These are phyloP conservation scores for Cladosporium sp. DNA, from an alignment of 2,329 filamentous ascomycete genomes.

Conservation along the genomic window DNA sequence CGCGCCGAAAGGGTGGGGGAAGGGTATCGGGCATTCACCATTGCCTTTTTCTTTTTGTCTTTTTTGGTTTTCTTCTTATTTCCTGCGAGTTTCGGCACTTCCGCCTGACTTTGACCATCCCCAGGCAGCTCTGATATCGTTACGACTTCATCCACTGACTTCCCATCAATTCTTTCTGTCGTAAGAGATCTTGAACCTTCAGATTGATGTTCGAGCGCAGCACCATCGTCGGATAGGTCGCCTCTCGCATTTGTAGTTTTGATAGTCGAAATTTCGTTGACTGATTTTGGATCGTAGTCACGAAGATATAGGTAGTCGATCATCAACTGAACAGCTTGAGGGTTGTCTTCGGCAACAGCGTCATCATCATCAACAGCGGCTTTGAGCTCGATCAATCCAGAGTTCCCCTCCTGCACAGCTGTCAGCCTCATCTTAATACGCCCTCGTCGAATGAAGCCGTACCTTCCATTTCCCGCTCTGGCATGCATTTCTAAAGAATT, in stretches of 20 bases:
- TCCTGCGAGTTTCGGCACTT: background rate
- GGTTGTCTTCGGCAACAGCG: background rate
- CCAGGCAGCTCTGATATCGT: background rate
- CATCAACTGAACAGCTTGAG: constrained; percentile 1
- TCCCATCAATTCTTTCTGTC: background rate
- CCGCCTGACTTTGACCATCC: background rate
- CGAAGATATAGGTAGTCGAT: constrained; percentile 1
- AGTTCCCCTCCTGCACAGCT: background rate
- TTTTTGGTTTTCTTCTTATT: background rate
- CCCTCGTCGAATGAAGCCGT: background rate
- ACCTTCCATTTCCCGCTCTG: constrained; percentile 7
- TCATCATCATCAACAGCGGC: background rate
- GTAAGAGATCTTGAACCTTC: background rate
- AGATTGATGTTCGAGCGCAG: background rate
- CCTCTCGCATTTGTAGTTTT: background rate
- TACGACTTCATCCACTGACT: background rate
- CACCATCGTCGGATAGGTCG: background rate
- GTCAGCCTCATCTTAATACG: background rate
- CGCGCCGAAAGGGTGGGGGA: background rate
- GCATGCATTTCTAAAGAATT: constrained; percentile 3
- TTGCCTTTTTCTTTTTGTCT: background rate
- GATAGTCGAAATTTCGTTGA: background rate
- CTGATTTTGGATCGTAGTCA: background rate
- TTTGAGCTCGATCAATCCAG: constrained; percentile 1
- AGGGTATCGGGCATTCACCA: background rate